These are phyloP conservation scores for Persicaria tinctoria DNA, from an alignment of 148 eudicot genomes.

Conservation along the genomic window DNA sequence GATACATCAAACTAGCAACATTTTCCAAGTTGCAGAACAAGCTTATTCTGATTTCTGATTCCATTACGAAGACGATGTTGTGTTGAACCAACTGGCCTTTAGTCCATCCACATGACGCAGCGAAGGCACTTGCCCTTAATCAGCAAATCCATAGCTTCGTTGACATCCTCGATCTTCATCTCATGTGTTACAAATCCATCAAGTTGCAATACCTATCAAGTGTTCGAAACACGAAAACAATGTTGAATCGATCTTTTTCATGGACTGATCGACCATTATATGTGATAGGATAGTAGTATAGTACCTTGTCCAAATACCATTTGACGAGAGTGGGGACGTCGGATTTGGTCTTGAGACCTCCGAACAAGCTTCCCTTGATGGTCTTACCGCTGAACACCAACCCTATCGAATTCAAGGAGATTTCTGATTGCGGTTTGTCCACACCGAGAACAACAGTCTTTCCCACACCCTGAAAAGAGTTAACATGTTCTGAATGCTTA, in stretches of 20 bases:
- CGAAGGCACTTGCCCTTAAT: slow-evolving; percentile 56
- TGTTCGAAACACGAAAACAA: too few species aligned
- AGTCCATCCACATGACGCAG: slow-evolving; percentile 73
- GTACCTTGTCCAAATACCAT: slow-evolving; percentile 26
- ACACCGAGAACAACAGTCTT: slow-evolving; percentile 23
- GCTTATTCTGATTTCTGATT: too few species aligned
- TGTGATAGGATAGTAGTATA: too few species aligned
- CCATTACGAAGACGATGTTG: too few species aligned
- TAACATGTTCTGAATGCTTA: too few species aligned
- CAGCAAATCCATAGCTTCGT: slow-evolving; percentile 68
- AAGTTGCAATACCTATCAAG: slow-evolving; percentile 47
- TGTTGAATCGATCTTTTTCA: too few species aligned
- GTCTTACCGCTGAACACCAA: slow-evolving; percentile 19
- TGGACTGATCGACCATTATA: too few species aligned
- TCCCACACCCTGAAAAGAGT: slow-evolving; percentile 21
- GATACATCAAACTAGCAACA: too few species aligned
- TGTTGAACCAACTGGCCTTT: neutral
- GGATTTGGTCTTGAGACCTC: slow-evolving; percentile 22
- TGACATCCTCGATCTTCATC: slow-evolving; percentile 61
- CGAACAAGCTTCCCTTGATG: slow-evolving; percentile 20
- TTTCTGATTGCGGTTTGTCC: slow-evolving; percentile 17
- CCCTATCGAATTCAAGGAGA: slow-evolving; percentile 16
- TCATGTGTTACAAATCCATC: slow-evolving; percentile 74
- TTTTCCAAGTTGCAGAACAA: too few species aligned
- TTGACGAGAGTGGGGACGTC: slow-evolving; percentile 23